Base-by-base conservation (phyloP, 768 basidiomycete genomes). In the Kwoniella botswanensis region DNA sequence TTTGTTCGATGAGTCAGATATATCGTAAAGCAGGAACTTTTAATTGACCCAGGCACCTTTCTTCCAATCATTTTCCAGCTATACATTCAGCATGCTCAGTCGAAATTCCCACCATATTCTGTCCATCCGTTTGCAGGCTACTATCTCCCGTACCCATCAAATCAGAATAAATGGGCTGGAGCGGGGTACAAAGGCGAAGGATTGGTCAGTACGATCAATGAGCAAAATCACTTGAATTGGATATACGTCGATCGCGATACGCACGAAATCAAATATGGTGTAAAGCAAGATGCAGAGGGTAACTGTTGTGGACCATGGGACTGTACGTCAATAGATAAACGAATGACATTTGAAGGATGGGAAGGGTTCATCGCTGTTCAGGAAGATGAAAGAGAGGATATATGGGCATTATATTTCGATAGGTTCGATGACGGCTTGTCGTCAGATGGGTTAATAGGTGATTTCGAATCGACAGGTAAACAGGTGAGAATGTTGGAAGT, bases 171-270 rank as follows among this genome's bases (percentile, higher is more conserved):
- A 35, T 69, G 68, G 68, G 50, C 52, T 17, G 62, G 57, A 4
- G 68, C 68, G 35, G 68, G 68, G 18, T 69, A 59, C 44, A 69
- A 69, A 44, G 68, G 68, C 21, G 68, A 69, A 63, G 68, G 68
- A 18, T 35, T 69, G 21, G 68, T 69, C n/a, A 69, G 57, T 50
- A 62, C 68, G 22, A 69, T 63, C 29, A 69, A 69, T 53, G 68
- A 63, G 13, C 50, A 60, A 17, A 62, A 69, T 26, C 57, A 60
- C 11, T 55, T 69, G 22, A 69, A 69, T 35, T 69, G 68, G 68
- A 54, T 69, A 9, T 69, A 69, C 21, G 62, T 69, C 18, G 68
- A 69, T 52, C 21, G 60, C 17, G 21, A 63, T 15, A 69, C 68
- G 1, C 62, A 69, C 46, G 61, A 69, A 55, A 29, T 63, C 17